These are phyloP conservation scores for Sarcodon aspratus DNA, from an alignment of 768 basidiomycete species.

Conservation along the genomic window DNA sequence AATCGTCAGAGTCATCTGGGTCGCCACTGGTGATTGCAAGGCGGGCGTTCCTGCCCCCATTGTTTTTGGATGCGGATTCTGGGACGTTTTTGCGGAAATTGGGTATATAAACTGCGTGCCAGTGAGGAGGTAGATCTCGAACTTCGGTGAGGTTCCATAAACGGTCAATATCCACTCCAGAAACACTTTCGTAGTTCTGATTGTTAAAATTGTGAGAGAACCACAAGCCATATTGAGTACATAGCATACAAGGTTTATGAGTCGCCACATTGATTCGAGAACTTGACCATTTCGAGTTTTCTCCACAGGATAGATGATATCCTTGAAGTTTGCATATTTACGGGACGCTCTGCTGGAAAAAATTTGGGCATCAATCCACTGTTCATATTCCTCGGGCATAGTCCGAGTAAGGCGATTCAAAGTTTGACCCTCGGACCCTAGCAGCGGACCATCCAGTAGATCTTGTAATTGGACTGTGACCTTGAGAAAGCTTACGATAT, in stretches of 20 bases:
- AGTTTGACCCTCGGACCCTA: constrained; percentile 39
- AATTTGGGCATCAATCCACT: constrained; percentile 61
- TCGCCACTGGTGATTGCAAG: constrained; percentile 42
- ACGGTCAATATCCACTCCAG: constrained; percentile 44
- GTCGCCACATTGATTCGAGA: constrained; percentile 54
- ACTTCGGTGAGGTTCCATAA: constrained; percentile 54
- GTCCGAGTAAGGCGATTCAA: constrained; percentile 39
- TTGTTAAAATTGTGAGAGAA: not conserved
- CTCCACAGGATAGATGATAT: constrained; percentile 46
- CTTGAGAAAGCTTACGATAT: constrained; percentile 21
- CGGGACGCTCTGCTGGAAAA: constrained; percentile 48
- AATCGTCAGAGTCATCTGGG: constrained; percentile 31
- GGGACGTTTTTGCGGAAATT: constrained; percentile 3
- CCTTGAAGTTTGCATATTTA: constrained; percentile 37
- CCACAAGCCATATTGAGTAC: not conserved
- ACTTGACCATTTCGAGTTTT: constrained; percentile 36
- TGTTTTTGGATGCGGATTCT: constrained; percentile 14
- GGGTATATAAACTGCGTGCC: constrained; percentile 33
- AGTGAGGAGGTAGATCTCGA: constrained; percentile 43
- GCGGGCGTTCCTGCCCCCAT: constrained; percentile 11
- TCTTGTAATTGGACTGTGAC: constrained; percentile 55
- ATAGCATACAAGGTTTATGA: constrained; percentile 42
- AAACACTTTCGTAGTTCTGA: constrained; percentile 47
- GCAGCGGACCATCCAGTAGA: constrained; percentile 49
- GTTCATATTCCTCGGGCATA: constrained; percentile 50